phyloP scores from a whole-genome alignment of 2,329 filamentous ascomycete genomes.

The Pyrenochaeta sp. region DNA sequence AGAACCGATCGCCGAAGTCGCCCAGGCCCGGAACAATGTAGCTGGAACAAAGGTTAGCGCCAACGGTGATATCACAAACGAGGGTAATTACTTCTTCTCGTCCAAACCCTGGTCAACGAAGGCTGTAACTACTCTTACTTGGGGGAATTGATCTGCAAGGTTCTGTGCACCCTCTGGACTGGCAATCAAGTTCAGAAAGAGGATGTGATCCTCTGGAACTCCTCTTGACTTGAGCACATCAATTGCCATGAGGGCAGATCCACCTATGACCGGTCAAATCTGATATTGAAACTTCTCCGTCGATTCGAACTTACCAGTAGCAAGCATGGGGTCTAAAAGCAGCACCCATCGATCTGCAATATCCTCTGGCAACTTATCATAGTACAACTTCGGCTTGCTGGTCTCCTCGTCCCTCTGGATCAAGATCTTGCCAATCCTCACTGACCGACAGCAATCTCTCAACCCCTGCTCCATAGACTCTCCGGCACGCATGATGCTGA shows the following conservation, averaged over 20 bases:
- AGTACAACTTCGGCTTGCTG: conserved; percentile 88
- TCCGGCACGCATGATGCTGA: conserved; percentile 97
- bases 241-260: conserved; percentile 95
- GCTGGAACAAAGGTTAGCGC: conserved; percentile 57
- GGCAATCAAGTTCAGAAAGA: conserved; percentile 97
- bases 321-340: conserved; percentile 97
- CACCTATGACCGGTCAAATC: conserved; percentile 63
- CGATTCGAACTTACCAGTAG: conserved; percentile 82
- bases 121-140: conserved; percentile 88
- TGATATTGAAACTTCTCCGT: neutral
- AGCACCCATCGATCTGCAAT: conserved; percentile 93
- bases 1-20: conserved; percentile 95
- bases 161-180: conserved; percentile 90
- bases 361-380: conserved; percentile 95
- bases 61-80: neutral
- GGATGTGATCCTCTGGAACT: conserved; percentile 91
- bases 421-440: conserved; percentile 96
- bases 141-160: conserved; percentile 89
- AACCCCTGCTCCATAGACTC: conserved; percentile 99
- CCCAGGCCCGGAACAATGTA: conserved; percentile 95
- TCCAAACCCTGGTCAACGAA: conserved; percentile 97
- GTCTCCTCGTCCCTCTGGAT: conserved; percentile 98
- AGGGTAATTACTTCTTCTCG: conserved; percentile 85
- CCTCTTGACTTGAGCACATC: conserved; percentile 89
- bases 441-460: conserved; percentile 95